phyloP scores from a whole-genome alignment of 1,284 basidiomycete species.

The Takashimella tepidaria region DNA sequence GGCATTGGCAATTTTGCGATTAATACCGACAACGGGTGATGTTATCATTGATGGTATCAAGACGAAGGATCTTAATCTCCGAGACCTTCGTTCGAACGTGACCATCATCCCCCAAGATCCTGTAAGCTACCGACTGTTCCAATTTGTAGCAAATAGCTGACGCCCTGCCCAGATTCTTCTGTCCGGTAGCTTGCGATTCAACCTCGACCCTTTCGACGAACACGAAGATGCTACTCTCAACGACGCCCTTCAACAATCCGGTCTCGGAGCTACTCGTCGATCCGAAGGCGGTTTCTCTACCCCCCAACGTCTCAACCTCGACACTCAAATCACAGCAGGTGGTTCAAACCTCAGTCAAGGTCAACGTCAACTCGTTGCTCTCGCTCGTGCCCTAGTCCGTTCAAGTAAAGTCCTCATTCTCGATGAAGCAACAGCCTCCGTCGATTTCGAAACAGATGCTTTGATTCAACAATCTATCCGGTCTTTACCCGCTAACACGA shows the following conservation, averaged over 20 bases:
- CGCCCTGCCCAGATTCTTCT: slow-evolving; percentile 48
- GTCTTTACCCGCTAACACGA: slow-evolving; percentile 46
- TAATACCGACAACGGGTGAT: slow-evolving; percentile 57
- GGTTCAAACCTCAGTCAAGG: slow-evolving; percentile 66
- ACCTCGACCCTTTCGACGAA: slow-evolving; percentile 68
- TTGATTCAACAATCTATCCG: slow-evolving; percentile 52
- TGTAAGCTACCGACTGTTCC: slow-evolving; percentile 21
- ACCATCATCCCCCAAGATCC: slow-evolving; percentile 62
- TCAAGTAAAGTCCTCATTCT: slow-evolving; percentile 53
- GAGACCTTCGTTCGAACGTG: slow-evolving; percentile 53
- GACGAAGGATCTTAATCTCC: slow-evolving; percentile 57
- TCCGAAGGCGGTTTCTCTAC: slow-evolving; percentile 25
- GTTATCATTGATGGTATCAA: slow-evolving; percentile 48
- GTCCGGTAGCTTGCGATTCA: slow-evolving; percentile 73
- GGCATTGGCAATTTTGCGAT: slow-evolving; percentile 48
- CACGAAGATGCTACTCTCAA: slow-evolving; percentile 61
- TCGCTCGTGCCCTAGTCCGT: slow-evolving; percentile 54
- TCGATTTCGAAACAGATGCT: slow-evolving; percentile 50
- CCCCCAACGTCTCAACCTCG: slow-evolving; percentile 43
- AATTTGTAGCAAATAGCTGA: slow-evolving; percentile 12
- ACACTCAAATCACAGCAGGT: slow-evolving; percentile 43
- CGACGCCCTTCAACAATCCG: slow-evolving; percentile 51
- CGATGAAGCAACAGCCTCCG: slow-evolving; percentile 52
- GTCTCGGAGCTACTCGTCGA: slow-evolving; percentile 38
- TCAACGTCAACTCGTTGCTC: slow-evolving; percentile 60